phyloP scores from a whole-genome alignment of 805 yeast species.

The Yarrowia bubula region DNA sequence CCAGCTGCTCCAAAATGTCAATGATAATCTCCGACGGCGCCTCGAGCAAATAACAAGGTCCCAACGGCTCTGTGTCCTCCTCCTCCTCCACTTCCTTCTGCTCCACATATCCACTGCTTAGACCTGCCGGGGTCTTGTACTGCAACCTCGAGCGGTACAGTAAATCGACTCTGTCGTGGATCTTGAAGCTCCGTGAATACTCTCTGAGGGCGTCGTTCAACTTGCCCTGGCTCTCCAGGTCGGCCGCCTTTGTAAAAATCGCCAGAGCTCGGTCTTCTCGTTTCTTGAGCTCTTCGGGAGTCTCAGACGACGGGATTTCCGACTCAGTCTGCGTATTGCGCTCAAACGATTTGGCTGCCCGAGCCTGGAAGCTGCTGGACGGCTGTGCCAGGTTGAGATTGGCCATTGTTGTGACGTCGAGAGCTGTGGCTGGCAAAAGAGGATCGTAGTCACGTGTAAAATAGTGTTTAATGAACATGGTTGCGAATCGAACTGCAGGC shows the following conservation, averaged over 20 bases:
- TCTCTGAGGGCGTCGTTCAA: constrained; percentile 14
- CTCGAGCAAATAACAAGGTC: constrained; percentile 9
- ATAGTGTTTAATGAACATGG: constrained; percentile 7
- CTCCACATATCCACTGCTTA: not conserved
- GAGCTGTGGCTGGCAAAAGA: not conserved
- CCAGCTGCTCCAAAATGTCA: constrained; percentile 12
- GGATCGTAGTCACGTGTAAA: not conserved
- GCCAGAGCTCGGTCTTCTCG: constrained; percentile 8
- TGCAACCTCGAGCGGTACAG: not conserved
- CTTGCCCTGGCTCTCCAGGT: constrained; percentile 4
- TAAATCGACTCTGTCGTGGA: constrained; percentile 19
- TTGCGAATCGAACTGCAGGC: not conserved
- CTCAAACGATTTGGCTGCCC: constrained; percentile 5
- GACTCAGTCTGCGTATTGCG: not conserved
- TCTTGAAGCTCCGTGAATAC: constrained; percentile 18
- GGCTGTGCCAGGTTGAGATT: constrained; percentile 5
- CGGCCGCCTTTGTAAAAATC: not conserved
- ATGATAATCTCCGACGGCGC: constrained; percentile 22
- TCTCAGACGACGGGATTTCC: not conserved
- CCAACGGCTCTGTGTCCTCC: not conserved
- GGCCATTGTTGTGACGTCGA: constrained; percentile 11
- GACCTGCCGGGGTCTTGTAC: not conserved
- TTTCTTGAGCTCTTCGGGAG: not conserved
- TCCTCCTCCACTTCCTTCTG: not conserved
- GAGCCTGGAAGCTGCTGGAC: constrained; percentile 15